A percentile compares a stretch with the other conserved stretches of the same genome.
Evolutionary conservation across 1,284 basidiomycete genomes (phyloP).

Genomic region (Cronartium quercuum): DNA sequence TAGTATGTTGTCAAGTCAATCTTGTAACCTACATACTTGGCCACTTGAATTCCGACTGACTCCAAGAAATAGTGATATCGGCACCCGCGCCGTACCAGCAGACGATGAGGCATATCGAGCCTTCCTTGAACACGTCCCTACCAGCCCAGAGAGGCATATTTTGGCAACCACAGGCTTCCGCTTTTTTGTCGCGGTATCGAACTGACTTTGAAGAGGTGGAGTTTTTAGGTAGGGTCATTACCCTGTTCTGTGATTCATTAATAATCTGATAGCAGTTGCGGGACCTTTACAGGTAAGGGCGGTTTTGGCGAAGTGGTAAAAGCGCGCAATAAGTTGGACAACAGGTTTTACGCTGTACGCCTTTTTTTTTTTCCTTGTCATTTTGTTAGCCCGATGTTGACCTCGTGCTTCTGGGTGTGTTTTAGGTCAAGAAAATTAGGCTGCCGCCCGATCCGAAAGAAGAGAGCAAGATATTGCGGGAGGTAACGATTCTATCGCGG

Average conservation of each 20-base stretch:
- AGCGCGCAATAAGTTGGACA: constrained; percentile 68
- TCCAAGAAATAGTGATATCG: too few species aligned
- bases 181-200: constrained; percentile 43
- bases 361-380: neutral
- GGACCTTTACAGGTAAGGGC: constrained; percentile 60
- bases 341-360: constrained; percentile 44
- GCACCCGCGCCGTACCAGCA: too few species aligned
- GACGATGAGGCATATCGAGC: too few species aligned
- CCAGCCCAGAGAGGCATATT: constrained; percentile 20
- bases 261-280: neutral
- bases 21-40: too few species aligned
- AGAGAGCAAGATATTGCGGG: constrained; percentile 80
- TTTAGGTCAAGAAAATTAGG: constrained; percentile 80
- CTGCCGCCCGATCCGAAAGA: constrained; percentile 66
- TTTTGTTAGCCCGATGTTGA: neutral
- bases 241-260: neutral
- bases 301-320: constrained; percentile 93
- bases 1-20: too few species aligned
- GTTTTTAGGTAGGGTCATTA: constrained; percentile 45
- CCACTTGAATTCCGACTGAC: too few species aligned
- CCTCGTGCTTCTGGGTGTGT: constrained; percentile 41
- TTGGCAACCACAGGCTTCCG: constrained; percentile 32
- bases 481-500: constrained; percentile 80
- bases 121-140: neutral
- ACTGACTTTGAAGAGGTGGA: constrained; percentile 49